Evolutionary conservation across 2,329 filamentous ascomycete species (phyloP).

Genomic region (Tetracladium maxilliforme): DNA sequence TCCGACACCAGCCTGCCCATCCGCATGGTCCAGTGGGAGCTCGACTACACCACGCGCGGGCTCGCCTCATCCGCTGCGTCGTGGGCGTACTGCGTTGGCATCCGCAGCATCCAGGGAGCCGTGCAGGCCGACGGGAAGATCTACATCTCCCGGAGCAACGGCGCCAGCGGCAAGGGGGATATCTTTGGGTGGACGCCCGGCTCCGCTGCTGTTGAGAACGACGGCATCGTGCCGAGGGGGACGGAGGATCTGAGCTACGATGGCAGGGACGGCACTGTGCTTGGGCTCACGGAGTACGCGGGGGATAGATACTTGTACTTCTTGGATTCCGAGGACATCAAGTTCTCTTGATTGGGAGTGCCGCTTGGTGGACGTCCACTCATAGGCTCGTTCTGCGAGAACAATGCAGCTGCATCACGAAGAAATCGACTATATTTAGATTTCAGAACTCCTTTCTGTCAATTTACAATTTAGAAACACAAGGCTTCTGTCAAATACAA

Average conservation of each 20-base stretch:
- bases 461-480: too few relatives aligned
- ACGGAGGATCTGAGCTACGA: conserved; percentile 19
- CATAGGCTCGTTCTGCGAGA: too few relatives aligned
- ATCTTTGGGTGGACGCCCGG: conserved; percentile 17
- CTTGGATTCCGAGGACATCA: too few relatives aligned
- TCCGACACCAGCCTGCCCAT: conserved; percentile 9
- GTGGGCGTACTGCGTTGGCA: conserved; percentile 17
- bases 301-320: too few relatives aligned
- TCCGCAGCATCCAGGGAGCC: conserved; percentile 17
- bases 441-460: too few relatives aligned
- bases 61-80: conserved; percentile 11
- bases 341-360: too few relatives aligned
- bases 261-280: conserved; percentile 8
- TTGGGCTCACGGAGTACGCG: conserved; percentile 6
- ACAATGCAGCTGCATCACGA: too few relatives aligned
- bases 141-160: conserved; percentile 18
- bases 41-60: conserved; percentile 13
- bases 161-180: conserved; percentile 11
- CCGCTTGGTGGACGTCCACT: too few relatives aligned
- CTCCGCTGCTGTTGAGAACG: conserved; percentile 7
- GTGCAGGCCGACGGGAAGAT: conserved; percentile 15
- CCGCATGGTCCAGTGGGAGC: conserved; percentile 15
- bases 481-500: too few relatives aligned
- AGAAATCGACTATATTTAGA: too few relatives aligned
- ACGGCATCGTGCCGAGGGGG: conserved; percentile 10